phyloP scores from a whole-genome alignment of 495 filamentous ascomycete genomes.

The Talaromyces liani region DNA sequence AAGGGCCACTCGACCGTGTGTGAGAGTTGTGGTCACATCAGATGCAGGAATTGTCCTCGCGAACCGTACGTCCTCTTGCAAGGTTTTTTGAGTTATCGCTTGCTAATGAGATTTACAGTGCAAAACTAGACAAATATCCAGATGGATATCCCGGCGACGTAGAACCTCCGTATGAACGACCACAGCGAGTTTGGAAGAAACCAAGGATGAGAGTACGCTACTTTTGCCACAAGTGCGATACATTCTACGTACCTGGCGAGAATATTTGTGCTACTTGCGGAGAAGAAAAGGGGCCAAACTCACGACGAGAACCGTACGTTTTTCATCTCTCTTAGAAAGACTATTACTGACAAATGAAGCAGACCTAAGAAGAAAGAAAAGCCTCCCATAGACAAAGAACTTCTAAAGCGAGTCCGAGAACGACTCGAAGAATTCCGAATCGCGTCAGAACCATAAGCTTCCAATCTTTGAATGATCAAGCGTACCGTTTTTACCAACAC shows the following conservation, averaged over 20 bases:
- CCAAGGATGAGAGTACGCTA: conserved; percentile 46
- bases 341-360: conserved; percentile 24
- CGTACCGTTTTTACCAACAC: neutral
- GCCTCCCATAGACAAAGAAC: conserved; percentile 56
- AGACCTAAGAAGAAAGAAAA: conserved; percentile 52
- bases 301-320: conserved; percentile 45
- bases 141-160: conserved; percentile 71
- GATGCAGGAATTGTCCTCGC: conserved; percentile 75
- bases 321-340: neutral
- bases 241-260: conserved; percentile 38
- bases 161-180: conserved; percentile 25
- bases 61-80: conserved; percentile 56
- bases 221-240: conserved; percentile 58
- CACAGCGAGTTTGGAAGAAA: conserved; percentile 34
- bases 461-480: neutral
- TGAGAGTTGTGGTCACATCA: conserved; percentile 60
- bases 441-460: neutral
- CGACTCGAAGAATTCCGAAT: conserved; percentile 43
- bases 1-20: conserved; percentile 52
- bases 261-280: conserved; percentile 54
- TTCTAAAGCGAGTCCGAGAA: conserved; percentile 52
- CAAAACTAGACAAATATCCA: conserved; percentile 66
- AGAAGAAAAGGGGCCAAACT: conserved; percentile 44
- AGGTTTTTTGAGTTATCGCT: neutral
- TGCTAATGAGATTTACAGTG: conserved; percentile 28